Base-by-base conservation (phyloP, 768 basidiomycete genomes). In the Trametes elegans region DNA sequence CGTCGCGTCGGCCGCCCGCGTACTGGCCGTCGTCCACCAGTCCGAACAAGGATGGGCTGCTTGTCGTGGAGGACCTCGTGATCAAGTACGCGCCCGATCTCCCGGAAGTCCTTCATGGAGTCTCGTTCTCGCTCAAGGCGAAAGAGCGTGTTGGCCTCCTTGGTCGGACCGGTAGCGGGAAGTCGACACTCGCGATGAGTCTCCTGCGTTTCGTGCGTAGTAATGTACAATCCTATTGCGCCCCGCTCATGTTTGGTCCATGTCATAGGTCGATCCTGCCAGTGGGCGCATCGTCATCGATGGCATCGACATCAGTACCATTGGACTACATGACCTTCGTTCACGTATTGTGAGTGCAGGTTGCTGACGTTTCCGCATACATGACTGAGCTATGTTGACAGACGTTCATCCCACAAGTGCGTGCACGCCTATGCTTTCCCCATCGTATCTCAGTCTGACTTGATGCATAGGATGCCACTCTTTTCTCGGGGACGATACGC, bases 1-100 rank as follows among this genome's bases (percentile, higher is more conserved):
- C 91, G 60, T 78, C 79, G 0, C 80, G 79, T 51, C 81, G 90
- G 6, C 87, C 85, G 1, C 94, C 94, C 1, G 94, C 93, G 0
- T 94, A 94, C 64, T 97, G 94, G 94, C 94, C 94, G 0, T 92
- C 92, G 0, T 83, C 78, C 54, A 75, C 84, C 16, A 79, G 76
- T 40, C 52, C 63, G 28, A 68, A 70, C 44, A 73, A 79, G 7
- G 75, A 83, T 27, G 65, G 76, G 3, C 73, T 95, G 24, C 64
- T 97, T 27, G 70, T 71, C 1, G 88, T 90, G 0, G 85, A 93
- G 61, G 80, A 93, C 58, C 73, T 96, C 24, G 82, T 81, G 16
- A 74, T 95, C 67, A 90, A 85, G 69, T 95, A 95, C 68, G 82
- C 90, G 0, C 87, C 90, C 0, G 91, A 94, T 48, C 76, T 95